These are phyloP conservation scores for Penicillium cosmopolitanum DNA, from an alignment of 495 filamentous ascomycete genomes.

Conservation along the genomic window DNA sequence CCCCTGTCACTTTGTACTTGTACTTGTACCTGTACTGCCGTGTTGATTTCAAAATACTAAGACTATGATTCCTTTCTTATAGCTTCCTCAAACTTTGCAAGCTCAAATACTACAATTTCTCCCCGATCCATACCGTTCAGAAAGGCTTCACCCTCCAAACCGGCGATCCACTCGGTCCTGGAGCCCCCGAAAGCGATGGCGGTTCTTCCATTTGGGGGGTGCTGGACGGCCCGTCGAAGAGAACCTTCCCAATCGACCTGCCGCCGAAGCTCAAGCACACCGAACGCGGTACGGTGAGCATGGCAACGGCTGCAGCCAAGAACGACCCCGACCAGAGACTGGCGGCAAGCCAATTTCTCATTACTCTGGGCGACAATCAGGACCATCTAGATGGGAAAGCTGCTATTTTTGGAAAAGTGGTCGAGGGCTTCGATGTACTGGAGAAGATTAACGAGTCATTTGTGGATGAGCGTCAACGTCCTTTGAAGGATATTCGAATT, in stretches of 20 bases:
- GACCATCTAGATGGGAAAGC: constrained; percentile 90
- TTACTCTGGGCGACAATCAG: constrained; percentile 83
- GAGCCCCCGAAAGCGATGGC: constrained; percentile 81
- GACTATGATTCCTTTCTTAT: constrained; percentile 37
- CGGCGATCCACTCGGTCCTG: constrained; percentile 87
- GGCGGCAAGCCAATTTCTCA: constrained; percentile 86
- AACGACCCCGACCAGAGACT: constrained; percentile 79
- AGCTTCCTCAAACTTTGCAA: constrained; percentile 99
- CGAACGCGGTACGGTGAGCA: constrained; percentile 88
- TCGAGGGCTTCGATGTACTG: constrained; percentile 88
- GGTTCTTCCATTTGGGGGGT: constrained; percentile 91
- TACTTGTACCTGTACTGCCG: too few relatives aligned
- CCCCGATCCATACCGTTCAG: constrained; percentile 84
- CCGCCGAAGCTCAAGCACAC: constrained; percentile 83
- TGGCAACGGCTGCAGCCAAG: constrained; percentile 81
- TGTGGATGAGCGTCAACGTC: constrained; percentile 79
- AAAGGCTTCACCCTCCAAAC: constrained; percentile 94
- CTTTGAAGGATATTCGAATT: constrained; percentile 89
- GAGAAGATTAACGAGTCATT: constrained; percentile 93
- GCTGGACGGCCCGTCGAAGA: constrained; percentile 69
- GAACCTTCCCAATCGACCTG: constrained; percentile 81
- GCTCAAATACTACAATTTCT: constrained; percentile 97
- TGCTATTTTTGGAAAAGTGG: constrained; percentile 92
- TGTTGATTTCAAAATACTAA: constrained; percentile 50
- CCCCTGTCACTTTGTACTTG: too few relatives aligned